Conservation (phyloP, 2,329 filamentous ascomycete genomes). For the Didymellaceae sp. region DNA sequence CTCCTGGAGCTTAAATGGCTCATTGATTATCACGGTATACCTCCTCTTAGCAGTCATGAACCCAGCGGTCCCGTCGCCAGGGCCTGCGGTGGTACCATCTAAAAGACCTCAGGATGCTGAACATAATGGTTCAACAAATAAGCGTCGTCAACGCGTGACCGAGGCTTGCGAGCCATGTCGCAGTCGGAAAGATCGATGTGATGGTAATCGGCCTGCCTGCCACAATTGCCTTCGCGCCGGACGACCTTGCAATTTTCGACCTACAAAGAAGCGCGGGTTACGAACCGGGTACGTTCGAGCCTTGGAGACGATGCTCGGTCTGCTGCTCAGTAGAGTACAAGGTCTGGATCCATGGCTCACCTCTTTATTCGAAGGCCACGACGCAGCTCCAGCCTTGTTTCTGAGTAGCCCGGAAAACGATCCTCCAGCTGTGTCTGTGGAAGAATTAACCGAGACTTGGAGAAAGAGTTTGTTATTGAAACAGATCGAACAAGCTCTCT, state of each 20-base stretch:
- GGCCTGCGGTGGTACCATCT: background rate
- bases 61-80: background rate
- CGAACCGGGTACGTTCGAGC: constrained; percentile 4
- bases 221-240: constrained; percentile 1
- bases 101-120: background rate
- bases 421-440: background rate
- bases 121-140: background rate
- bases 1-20: too few species aligned
- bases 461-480: background rate
- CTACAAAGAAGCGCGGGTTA: constrained; percentile 2
- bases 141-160: background rate
- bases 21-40: too few species aligned
- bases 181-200: constrained; percentile 2
- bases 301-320: background rate
- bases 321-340: background rate
- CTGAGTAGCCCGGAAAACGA: background rate
- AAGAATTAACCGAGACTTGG: background rate
- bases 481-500: background rate
- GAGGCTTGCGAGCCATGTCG: background rate
- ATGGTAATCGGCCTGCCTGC: background rate
- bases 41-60: too few species aligned
- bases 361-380: background rate
- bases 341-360: background rate
- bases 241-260: background rate
- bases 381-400: background rate